Percentiles rank a stretch among this genome's conserved stretches.
These are phyloP conservation scores for Candida manassasensis DNA, from an alignment of 805 yeast genomes.

Conservation along the genomic window DNA sequence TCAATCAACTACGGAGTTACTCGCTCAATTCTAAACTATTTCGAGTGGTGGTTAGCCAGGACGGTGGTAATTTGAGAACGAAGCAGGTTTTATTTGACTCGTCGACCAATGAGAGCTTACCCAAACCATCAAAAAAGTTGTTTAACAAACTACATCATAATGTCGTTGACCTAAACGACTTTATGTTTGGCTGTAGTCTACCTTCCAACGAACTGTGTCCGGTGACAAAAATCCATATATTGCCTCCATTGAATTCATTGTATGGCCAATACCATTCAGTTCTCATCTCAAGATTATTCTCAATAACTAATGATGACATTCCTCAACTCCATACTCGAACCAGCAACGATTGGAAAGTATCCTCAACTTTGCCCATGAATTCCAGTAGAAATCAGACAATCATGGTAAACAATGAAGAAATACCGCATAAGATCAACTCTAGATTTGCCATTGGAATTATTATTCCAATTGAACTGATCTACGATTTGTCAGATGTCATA, in stretches of 20 bases:
- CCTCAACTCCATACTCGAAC: background rate
- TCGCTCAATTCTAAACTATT: slow-evolving; percentile 28
- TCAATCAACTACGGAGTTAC: slow-evolving; percentile 21
- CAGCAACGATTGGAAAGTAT: slow-evolving; percentile 39
- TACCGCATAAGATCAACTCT: slow-evolving; percentile 16
- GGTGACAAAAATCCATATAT: slow-evolving; percentile 43
- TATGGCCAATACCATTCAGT: slow-evolving; percentile 30
- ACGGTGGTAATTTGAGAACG: slow-evolving; percentile 42
- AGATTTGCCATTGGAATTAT: slow-evolving; percentile 47
- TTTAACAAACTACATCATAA: slow-evolving; percentile 31
- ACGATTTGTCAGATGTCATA: slow-evolving; percentile 34
- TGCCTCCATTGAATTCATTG: slow-evolving; percentile 39
- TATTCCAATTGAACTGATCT: slow-evolving; percentile 38
- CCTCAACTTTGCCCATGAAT: slow-evolving; percentile 32
- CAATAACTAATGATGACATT: slow-evolving; percentile 26
- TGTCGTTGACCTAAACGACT: slow-evolving; percentile 42
- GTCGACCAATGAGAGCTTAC: background rate
- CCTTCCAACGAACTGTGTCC: slow-evolving; percentile 43
- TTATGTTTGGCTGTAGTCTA: slow-evolving; percentile 55
- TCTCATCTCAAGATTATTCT: slow-evolving; percentile 43
- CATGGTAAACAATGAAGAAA: background rate
- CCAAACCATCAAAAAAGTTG: slow-evolving; percentile 8
- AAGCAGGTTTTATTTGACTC: slow-evolving; percentile 50
- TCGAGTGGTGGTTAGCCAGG: slow-evolving; percentile 46
- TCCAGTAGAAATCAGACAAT: slow-evolving; percentile 14